Evolutionary conservation across 495 filamentous ascomycete genomes (phyloP), one percentile per base, ranked within the genome.

Genomic region (Cladorrhinum samala): DNA sequence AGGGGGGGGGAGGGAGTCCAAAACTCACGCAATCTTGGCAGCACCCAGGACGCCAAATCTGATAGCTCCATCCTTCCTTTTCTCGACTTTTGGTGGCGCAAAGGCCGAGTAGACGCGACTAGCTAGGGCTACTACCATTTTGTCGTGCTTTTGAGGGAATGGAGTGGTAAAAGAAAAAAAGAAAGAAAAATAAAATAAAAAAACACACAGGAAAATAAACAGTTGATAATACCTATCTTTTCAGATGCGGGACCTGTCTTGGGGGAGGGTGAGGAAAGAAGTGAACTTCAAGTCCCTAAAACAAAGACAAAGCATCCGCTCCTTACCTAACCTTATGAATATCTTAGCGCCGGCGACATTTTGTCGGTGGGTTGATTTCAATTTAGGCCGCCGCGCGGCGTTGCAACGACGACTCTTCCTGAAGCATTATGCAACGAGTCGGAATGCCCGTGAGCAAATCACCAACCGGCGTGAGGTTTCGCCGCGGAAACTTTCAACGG

Each of bases 41-140:
- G 74, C 73, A 14, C 76, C 77, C n/a, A 80, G 59, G 38, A 78
- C 69, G 9, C 75, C 76, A 51, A 78, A 72, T 24, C 60, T 63
- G 16, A 80, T 53, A 2, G 68, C 69, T 54, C 68, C 53, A 4
- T 53, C 49, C 7, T 55, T 58, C 49, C 78, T 77, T 33, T 33
- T 33, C 11, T 33, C 27, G 27, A 33, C 27, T 33, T 33, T 33
- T 33, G 27, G 27, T 5, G 27, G 27, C 5, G 6, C 27, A 33
- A 33, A 33, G 27, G 27, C 27, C 27, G 27, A 33, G 27, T 33
- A 33, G 27, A 33, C 27, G 11, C 27, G 27, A 11, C 27, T 33
- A 33, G 11, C 6, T 6, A 33, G 27, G 5, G 27, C 27, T 6
- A 33, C 5, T 6, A 33, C 27, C 27, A 33, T 33, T 5, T 6